Base-by-base conservation (phyloP, 23 red algal genomes). In the Chondrus crispus region DNA sequence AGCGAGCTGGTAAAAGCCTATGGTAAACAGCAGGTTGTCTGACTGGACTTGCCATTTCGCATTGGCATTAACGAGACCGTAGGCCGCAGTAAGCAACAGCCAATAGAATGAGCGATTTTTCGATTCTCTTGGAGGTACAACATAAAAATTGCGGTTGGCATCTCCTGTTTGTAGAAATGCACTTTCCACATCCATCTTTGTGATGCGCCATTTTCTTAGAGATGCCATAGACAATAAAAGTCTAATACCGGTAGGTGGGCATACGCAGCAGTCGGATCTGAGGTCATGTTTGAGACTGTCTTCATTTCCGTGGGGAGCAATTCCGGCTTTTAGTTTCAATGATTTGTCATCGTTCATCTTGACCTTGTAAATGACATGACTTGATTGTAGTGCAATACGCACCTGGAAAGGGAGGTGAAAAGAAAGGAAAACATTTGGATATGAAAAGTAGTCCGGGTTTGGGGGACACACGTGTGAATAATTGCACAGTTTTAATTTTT, bases 121-220 rank as follows among this genome's bases (percentile, higher is more conserved):
- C 4, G 30, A 40, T 20, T 76, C 71, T 4, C 7, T 76, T 20
- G 29, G 29, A 10, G 6, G 71, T n/a, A 76, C 44, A 39, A 76
- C 29, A 5, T 12, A 76, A 22, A 76, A 7, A 39, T 8, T 39
- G 5, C 71, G 71, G 22, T 47, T 39, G 71, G 71, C 71, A 5
- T 42, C 38, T 76, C 28, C 71, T 76, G 71, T 76, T 39, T 76
- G 36, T 5, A 76, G 5, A 76, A 76, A 76, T 42, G 29, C 71
- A 76, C 30, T 40, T 76, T 76, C 44, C 6, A 76, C 6, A 39
- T 76, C 71, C 35, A 47, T 5, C 44, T 76, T 76, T n/a, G 26
- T 42, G 7, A 76, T 42, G 30, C 10, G 7, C 71, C 6, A 76
- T 39, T 47, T 20, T 39, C 26, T 39, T 22, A 76, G 29, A 4